Evolutionary conservation across 768 basidiomycete genomes (phyloP).

Genomic region (Clavaria fumosa): DNA sequence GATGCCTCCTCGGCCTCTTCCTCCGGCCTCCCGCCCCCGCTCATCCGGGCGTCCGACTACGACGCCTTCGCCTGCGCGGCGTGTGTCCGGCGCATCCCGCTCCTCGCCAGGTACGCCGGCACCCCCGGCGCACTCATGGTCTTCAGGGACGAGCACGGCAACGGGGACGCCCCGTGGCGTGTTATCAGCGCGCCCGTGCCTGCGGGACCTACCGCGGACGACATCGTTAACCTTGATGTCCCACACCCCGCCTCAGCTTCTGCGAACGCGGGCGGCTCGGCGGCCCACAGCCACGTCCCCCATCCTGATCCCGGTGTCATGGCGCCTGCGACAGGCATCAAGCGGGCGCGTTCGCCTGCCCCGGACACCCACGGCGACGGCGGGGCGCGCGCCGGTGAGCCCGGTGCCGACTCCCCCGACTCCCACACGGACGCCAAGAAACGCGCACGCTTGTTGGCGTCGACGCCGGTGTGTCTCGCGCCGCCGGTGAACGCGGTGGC

Average conservation of each 20-base stretch:
- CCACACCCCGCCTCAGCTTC: slow-evolving; percentile 16
- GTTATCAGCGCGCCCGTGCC: too few relatives aligned
- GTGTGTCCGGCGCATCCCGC: slow-evolving; percentile 44
- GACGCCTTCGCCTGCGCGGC: slow-evolving; percentile 58
- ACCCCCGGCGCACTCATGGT: slow-evolving; percentile 56
- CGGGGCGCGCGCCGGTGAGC: too few relatives aligned
- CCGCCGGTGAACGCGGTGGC: slow-evolving; percentile 34
- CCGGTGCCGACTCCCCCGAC: too few relatives aligned
- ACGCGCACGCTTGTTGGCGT: too few relatives aligned
- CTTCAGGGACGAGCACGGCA: slow-evolving; percentile 33
- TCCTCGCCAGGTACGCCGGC: slow-evolving; percentile 49
- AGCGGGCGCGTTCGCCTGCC: too few relatives aligned
- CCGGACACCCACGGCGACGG: too few relatives aligned
- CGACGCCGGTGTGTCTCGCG: slow-evolving; percentile 38
- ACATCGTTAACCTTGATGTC: slow-evolving; percentile 17
- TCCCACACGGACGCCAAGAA: slow-evolving; percentile 25
- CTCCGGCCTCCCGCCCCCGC: slow-evolving; percentile 48
- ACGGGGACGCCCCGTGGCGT: slow-evolving; percentile 32
- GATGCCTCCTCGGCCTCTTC: slow-evolving; percentile 48
- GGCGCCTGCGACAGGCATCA: too few relatives aligned
- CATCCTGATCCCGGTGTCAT: too few relatives aligned
- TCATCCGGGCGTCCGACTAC: slow-evolving; percentile 55
- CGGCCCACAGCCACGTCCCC: too few relatives aligned
- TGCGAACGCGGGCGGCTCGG: slow-evolving; percentile 37
- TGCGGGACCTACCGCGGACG: too few relatives aligned